phyloP scores from a whole-genome alignment of 441 rosid species.

The Populus hybrid region DNA sequence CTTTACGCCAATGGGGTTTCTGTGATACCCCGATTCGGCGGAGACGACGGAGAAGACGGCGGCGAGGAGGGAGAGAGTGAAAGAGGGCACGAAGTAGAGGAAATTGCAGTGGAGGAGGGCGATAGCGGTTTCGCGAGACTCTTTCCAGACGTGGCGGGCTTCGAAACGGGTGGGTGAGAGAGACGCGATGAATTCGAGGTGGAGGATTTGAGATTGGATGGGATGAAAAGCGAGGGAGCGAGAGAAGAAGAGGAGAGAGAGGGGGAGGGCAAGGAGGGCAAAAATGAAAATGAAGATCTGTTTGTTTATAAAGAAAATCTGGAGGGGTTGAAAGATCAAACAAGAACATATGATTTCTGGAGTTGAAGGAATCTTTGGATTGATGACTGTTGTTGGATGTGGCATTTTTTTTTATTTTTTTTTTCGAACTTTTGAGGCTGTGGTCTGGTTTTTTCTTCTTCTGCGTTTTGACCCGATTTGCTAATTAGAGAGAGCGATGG shows the following conservation, averaged over 20 bases:
- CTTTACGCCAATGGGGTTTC: slow-evolving; percentile 25
- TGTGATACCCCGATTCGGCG: slow-evolving; percentile 29
- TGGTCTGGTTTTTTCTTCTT: neutral
- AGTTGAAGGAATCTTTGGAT: neutral
- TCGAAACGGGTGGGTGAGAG: slow-evolving; percentile 56
- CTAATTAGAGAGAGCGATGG: neutral
- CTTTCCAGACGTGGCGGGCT: slow-evolving; percentile 57
- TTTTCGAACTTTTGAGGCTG: neutral
- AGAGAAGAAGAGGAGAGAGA: slow-evolving; percentile 2
- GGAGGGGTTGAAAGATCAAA: slow-evolving; percentile 26
- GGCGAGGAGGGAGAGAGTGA: slow-evolving; percentile 52
- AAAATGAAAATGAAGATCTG: neutral
- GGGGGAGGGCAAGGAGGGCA: slow-evolving; percentile 2
- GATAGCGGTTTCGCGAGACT: slow-evolving; percentile 58
- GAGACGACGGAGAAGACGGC: slow-evolving; percentile 41
- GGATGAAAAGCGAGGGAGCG: neutral
- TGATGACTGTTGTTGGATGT: neutral
- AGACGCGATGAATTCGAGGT: slow-evolving; percentile 53
- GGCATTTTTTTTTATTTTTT: neutral
- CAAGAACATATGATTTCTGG: neutral
- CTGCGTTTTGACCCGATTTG: neutral
- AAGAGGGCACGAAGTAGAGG: slow-evolving; percentile 42
- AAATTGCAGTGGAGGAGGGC: slow-evolving; percentile 52
- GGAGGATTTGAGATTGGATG: slow-evolving; percentile 33
- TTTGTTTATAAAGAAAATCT: slow-evolving; percentile 39